These are phyloP conservation scores for Pseudozyma tsukubaensis DNA, from an alignment of 1,284 basidiomycete genomes.

Conservation along the genomic window DNA sequence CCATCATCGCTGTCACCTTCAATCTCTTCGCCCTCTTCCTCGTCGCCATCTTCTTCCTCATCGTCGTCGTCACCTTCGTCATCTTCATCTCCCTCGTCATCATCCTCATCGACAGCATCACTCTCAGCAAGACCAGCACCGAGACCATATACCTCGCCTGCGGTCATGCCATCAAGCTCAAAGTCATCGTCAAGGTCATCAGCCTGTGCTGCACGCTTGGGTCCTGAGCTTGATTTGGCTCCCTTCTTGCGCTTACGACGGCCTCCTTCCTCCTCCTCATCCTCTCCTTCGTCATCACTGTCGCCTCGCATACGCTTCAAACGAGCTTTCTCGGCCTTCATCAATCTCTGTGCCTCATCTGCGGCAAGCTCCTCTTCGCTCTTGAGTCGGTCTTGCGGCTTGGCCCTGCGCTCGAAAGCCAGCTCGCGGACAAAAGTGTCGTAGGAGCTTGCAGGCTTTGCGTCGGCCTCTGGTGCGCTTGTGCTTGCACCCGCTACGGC, in stretches of 20 bases:
- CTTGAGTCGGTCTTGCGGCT: constrained; percentile 94
- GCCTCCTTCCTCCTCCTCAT: constrained; percentile 56
- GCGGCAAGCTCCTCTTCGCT: constrained; percentile 92
- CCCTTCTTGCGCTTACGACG: constrained; percentile 63
- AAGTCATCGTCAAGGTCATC: constrained; percentile 97
- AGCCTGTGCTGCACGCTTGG: constrained; percentile 72
- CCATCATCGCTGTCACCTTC: constrained; percentile 14
- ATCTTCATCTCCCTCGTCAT: constrained; percentile 62
- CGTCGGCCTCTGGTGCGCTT: constrained; percentile 9
- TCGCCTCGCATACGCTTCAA: constrained; percentile 88
- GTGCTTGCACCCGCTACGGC: constrained; percentile 21
- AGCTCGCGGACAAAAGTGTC: constrained; percentile 92
- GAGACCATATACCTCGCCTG: constrained; percentile 60
- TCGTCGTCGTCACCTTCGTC: constrained; percentile 70
- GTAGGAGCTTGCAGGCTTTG: constrained; percentile 72
- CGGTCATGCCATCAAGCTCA: constrained; percentile 59
- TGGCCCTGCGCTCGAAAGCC: constrained; percentile 90
- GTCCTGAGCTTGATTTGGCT: constrained; percentile 39
- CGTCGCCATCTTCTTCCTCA: constrained; percentile 43
- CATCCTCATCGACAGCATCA: constrained; percentile 69
- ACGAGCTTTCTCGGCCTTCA: constrained; percentile 85
- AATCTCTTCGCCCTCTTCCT: constrained; percentile 27
- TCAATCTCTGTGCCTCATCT: constrained; percentile 86
- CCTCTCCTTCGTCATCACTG: constrained; percentile 72
- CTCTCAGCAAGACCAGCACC: constrained; percentile 58